Conservation (phyloP, 192 early-diverging fungal genomes). For the Backusella luteola region DNA sequence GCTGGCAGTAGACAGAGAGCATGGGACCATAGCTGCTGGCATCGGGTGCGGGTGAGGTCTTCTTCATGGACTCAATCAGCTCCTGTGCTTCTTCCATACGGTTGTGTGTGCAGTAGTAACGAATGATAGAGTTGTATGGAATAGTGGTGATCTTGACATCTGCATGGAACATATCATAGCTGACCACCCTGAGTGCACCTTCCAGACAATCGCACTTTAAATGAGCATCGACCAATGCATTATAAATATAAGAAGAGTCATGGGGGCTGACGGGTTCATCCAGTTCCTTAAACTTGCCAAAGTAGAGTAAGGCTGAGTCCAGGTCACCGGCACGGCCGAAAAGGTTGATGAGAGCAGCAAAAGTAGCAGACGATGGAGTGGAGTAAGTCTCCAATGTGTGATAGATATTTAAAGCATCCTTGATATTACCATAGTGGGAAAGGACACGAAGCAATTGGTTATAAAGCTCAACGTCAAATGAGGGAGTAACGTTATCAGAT, state of each 20-base stretch:
- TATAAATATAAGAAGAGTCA: constrained; percentile 36
- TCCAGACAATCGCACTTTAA: constrained; percentile 29
- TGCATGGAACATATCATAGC: constrained; percentile 27
- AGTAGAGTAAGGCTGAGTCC: constrained; percentile 22
- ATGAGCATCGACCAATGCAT: constrained; percentile 38
- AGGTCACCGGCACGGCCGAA: constrained; percentile 41
- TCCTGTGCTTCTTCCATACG: constrained; percentile 20
- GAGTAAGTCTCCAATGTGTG: constrained; percentile 19
- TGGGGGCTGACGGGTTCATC: constrained; percentile 2
- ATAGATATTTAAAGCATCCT: constrained; percentile 28
- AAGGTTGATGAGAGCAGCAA: constrained; percentile 54
- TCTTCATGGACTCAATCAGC: constrained; percentile 19
- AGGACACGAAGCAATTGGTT: constrained; percentile 37
- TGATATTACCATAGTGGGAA: constrained; percentile 36
- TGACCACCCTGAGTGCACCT: constrained; percentile 29
- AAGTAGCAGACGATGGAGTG: constrained; percentile 49
- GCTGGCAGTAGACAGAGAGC: constrained; percentile 21
- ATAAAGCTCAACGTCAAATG: constrained; percentile 37
- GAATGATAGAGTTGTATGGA: constrained; percentile 37
- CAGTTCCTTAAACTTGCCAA: constrained; percentile 22
- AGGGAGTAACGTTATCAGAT: constrained; percentile 14
- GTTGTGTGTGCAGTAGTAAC: constrained; percentile 22
- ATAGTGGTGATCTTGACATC: constrained; percentile 25
- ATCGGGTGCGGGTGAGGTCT: constrained; percentile 26
- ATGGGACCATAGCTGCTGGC: constrained; percentile 37